A percentile compares a stretch with the other conserved stretches of the same genome.
Conservation (phyloP, 306 rosid species). For the Boehmeria nivea region DNA sequence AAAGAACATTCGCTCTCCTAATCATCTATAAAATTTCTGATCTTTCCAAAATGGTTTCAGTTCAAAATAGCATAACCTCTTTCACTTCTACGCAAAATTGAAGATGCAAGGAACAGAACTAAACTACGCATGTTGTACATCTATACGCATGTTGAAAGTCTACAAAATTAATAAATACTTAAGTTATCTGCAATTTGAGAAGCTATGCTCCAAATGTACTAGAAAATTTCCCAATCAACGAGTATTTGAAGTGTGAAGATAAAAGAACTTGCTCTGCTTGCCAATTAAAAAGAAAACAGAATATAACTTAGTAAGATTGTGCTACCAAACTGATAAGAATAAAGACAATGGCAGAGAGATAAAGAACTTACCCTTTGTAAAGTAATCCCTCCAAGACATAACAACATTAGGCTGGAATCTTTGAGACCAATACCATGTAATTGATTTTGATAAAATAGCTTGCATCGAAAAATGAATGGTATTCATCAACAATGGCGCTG, state of each 20-base stretch:
- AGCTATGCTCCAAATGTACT: background rate
- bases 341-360: conserved; percentile 12
- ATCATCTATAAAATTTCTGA: too few species aligned
- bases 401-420: conserved; percentile 54
- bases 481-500: conserved; percentile 94
- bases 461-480: conserved; percentile 86
- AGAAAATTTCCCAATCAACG: background rate
- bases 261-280: background rate
- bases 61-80: too few species aligned
- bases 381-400: conserved; percentile 96
- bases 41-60: too few species aligned
- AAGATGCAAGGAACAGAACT: too few species aligned
- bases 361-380: conserved; percentile 57
- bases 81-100: too few species aligned
- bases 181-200: too few species aligned
- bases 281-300: conserved; percentile 10
- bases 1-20: too few species aligned
- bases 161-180: too few species aligned
- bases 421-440: conserved; percentile 85
- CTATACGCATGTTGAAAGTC: too few species aligned
- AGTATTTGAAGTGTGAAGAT: background rate
- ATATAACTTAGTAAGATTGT: conserved; percentile 6
- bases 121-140: too few species aligned
- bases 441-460: conserved; percentile 70
- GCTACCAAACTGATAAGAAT: conserved; percentile 17